These are phyloP conservation scores for Pleurotus sapidus DNA, from an alignment of 768 basidiomycete species.

Conservation along the genomic window DNA sequence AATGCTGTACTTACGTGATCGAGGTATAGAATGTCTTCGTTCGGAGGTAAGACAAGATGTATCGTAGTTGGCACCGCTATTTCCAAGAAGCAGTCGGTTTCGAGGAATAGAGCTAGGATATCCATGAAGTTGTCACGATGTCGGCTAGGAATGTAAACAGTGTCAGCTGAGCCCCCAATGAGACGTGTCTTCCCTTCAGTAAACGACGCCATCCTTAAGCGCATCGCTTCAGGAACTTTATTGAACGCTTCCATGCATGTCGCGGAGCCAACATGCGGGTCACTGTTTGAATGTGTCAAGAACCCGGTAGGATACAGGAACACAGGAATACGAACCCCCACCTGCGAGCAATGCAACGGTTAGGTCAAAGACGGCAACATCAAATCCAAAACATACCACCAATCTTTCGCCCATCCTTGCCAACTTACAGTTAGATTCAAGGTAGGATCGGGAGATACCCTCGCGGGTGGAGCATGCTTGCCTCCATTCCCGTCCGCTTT, in stretches of 20 bases:
- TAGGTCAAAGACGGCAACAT: not conserved
- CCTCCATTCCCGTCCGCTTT: constrained; percentile 6
- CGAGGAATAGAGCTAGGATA: constrained; percentile 38
- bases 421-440: constrained; percentile 34
- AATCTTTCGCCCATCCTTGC: constrained; percentile 35
- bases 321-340: constrained; percentile 32
- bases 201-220: constrained; percentile 31
- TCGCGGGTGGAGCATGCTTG: constrained; percentile 35
- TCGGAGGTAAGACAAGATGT: constrained; percentile 36
- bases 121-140: constrained; percentile 38
- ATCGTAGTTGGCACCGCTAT: constrained; percentile 44
- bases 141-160: constrained; percentile 44
- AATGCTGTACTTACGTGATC: constrained; percentile 29
- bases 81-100: constrained; percentile 47
- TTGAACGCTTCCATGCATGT: constrained; percentile 41
- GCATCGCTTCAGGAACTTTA: constrained; percentile 31
- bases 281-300: constrained; percentile 19
- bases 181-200: constrained; percentile 32
- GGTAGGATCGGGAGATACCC: constrained; percentile 37
- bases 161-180: constrained; percentile 47
- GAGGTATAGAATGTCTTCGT: constrained; percentile 41
- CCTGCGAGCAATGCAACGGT: constrained; percentile 21
- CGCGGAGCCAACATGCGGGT: constrained; percentile 40
- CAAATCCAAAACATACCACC: constrained; percentile 33
- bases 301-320: not conserved